Evolutionary conservation across 2,329 filamentous ascomycete genomes (phyloP).

Genomic region (Myotisia sp.): DNA sequence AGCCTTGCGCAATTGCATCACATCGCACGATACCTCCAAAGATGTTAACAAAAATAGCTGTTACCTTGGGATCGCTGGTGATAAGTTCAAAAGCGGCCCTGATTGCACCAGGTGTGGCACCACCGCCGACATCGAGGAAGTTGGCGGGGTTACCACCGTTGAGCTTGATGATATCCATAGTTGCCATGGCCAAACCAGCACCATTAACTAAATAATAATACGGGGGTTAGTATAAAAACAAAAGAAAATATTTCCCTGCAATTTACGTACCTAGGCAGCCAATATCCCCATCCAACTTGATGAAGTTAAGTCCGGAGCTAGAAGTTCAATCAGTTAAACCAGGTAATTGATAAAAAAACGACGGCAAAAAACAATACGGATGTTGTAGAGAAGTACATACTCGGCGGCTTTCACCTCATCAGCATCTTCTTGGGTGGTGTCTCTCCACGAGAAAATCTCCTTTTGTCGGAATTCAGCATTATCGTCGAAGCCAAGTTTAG

Average conservation of each 20-base stretch:
- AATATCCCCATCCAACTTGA: slow-evolving; percentile 99
- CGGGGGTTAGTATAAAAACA: not conserved
- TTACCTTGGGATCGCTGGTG: slow-evolving; percentile 95
- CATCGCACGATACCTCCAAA: slow-evolving; percentile 98
- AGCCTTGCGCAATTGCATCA: slow-evolving; percentile 88
- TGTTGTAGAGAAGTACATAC: slow-evolving; percentile 33
- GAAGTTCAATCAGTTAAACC: too few relatives aligned
- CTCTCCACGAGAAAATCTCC: slow-evolving; percentile 87
- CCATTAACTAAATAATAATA: slow-evolving; percentile 56
- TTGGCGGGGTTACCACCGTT: slow-evolving; percentile 93
- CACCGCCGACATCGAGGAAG: slow-evolving; percentile 97
- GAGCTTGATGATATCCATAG: slow-evolving; percentile 99
- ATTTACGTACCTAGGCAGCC: slow-evolving; percentile 55
- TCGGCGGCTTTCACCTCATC: slow-evolving; percentile 95
- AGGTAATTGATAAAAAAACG: not conserved
- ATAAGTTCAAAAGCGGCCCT: slow-evolving; percentile 97
- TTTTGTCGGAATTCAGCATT: slow-evolving; percentile 98
- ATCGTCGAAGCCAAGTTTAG: slow-evolving; percentile 97
- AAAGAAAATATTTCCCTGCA: not conserved
- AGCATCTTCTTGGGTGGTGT: slow-evolving; percentile 86
- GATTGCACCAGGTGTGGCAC: slow-evolving; percentile 92
- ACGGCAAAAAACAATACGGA: not conserved
- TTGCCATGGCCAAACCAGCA: slow-evolving; percentile 97
- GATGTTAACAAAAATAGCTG: slow-evolving; percentile 99
- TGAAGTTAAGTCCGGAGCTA: slow-evolving; percentile 79